Percentiles rank a stretch among this genome's conserved stretches.
phyloP scores from a whole-genome alignment of 2,329 filamentous ascomycete genomes.

The Cadophora sp. region DNA sequence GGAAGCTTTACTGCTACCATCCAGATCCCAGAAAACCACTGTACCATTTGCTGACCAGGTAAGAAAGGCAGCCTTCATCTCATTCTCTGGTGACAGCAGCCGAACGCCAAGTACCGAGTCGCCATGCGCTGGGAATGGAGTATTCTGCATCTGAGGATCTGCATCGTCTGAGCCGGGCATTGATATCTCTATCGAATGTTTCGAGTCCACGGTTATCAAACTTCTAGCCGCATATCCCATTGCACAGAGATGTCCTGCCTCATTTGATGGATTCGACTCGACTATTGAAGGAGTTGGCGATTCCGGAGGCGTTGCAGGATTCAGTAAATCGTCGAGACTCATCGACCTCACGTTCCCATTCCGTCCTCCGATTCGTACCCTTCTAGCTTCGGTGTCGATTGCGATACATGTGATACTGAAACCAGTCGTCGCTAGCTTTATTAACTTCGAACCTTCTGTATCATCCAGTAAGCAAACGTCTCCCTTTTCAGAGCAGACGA shows the following conservation, averaged over 20 bases:
- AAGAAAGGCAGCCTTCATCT: conserved; percentile 74
- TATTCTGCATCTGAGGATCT: conserved; percentile 50
- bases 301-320: conserved; percentile 42
- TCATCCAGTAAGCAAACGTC: conserved; percentile 89
- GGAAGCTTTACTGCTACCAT: conserved; percentile 71
- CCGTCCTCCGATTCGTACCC: conserved; percentile 48
- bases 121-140: conserved; percentile 65
- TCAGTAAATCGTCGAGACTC: conserved; percentile 52
- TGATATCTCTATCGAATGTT: conserved; percentile 73
- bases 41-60: conserved; percentile 87
- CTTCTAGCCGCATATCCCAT: conserved; percentile 72
- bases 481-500: conserved; percentile 87
- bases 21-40: conserved; percentile 81
- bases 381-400: conserved; percentile 45
- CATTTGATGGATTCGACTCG: conserved; percentile 28
- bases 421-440: conserved; percentile 68
- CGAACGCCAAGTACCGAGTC: conserved; percentile 77
- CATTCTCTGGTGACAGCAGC: conserved; percentile 65
- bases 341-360: conserved; percentile 55
- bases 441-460: conserved; percentile 73
- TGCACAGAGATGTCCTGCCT: conserved; percentile 60
- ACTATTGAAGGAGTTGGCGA: conserved; percentile 38
- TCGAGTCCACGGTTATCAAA: conserved; percentile 77
- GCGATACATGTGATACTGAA: conserved; percentile 59
- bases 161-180: conserved; percentile 43